A percentile compares a stretch with the other conserved stretches of the same genome.
Evolutionary conservation across 768 basidiomycete genomes (phyloP).

Genomic region (Amanita polypyramis): DNA sequence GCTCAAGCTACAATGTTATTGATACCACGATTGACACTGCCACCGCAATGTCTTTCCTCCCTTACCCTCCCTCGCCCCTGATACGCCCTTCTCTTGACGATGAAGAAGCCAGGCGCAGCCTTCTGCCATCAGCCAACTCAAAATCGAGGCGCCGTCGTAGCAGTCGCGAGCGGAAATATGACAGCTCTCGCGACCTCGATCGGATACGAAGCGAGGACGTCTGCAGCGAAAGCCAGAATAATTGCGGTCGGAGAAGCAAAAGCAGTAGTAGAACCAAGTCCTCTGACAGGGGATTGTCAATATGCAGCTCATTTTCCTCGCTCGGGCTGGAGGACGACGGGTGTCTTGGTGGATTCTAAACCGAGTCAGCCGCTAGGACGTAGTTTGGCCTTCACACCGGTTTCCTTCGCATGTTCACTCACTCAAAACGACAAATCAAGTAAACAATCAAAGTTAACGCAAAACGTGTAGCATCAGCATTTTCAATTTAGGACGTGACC

Average conservation of each 20-base stretch:
- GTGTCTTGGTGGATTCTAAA: constrained; percentile 34
- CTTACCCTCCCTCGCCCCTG: constrained; percentile 20
- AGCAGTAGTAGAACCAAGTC: constrained; percentile 12
- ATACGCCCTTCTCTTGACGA: constrained; percentile 9
- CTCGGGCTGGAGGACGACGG: constrained; percentile 26
- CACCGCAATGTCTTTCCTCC: constrained; percentile 25
- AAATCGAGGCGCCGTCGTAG: constrained; percentile 15
- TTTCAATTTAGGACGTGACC: not conserved
- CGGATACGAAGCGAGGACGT: constrained; percentile 25
- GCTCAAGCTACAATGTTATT: constrained; percentile 8
- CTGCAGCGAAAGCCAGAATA: constrained; percentile 9
- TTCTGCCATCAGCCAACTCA: constrained; percentile 8
- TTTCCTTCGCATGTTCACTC: not conserved
- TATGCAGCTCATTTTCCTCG: constrained; percentile 11
- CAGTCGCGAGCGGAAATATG: constrained; percentile 17
- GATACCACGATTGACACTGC: constrained; percentile 10
- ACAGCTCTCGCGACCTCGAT: constrained; percentile 24
- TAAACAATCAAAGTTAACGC: not conserved
- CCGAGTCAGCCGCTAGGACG: not conserved
- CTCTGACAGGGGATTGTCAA: constrained; percentile 11
- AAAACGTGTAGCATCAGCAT: constrained; percentile 4
- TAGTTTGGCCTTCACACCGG: not conserved
- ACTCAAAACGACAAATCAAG: not conserved
- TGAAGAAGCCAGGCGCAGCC: constrained; percentile 1
- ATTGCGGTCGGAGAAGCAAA: constrained; percentile 1